Percentiles rank a stretch among this genome's conserved stretches.
phyloP scores from a whole-genome alignment of 106 monocot species.

The Agapanthus africanus region DNA sequence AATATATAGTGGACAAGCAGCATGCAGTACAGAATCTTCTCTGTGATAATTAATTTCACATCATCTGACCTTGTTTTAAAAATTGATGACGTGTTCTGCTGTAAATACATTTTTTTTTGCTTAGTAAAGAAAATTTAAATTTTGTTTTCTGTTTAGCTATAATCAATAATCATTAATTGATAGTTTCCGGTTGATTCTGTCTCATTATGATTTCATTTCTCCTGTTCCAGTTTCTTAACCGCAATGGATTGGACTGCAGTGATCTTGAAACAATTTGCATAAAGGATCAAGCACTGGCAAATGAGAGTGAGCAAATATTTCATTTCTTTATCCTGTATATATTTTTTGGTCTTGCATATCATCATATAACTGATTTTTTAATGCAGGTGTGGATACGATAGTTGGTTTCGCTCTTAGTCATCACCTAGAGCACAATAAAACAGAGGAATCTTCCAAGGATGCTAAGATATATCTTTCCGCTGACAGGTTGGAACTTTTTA shows the following conservation, averaged over 20 bases:
- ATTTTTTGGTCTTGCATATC: background rate
- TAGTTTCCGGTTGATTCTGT: background rate
- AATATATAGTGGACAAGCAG: too few species aligned
- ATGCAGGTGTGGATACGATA: conserved; percentile 80
- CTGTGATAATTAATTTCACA: too few species aligned
- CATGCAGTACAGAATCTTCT: background rate
- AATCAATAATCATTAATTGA: too few species aligned
- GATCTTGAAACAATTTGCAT: conserved; percentile 69
- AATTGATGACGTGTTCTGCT: too few species aligned
- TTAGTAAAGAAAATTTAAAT: background rate
- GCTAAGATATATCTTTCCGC: conserved; percentile 51
- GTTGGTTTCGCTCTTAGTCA: conserved; percentile 89
- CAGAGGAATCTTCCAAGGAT: conserved; percentile 28
- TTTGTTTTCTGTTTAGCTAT: background rate
- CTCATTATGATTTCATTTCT: background rate
- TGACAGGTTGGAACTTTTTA: conserved; percentile 45
- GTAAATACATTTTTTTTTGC: background rate
- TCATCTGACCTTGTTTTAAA: too few species aligned
- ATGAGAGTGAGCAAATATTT: conserved; percentile 62
- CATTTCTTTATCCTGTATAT: background rate
- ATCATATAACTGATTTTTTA: background rate
- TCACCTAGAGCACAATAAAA: conserved; percentile 43
- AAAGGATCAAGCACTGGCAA: conserved; percentile 74
- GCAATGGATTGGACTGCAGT: conserved; percentile 61
- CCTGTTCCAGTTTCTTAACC: conserved; percentile 64